Evolutionary conservation across 2,329 filamentous ascomycete genomes (phyloP).

Genomic region (Trichoderma brevicompactum): DNA sequence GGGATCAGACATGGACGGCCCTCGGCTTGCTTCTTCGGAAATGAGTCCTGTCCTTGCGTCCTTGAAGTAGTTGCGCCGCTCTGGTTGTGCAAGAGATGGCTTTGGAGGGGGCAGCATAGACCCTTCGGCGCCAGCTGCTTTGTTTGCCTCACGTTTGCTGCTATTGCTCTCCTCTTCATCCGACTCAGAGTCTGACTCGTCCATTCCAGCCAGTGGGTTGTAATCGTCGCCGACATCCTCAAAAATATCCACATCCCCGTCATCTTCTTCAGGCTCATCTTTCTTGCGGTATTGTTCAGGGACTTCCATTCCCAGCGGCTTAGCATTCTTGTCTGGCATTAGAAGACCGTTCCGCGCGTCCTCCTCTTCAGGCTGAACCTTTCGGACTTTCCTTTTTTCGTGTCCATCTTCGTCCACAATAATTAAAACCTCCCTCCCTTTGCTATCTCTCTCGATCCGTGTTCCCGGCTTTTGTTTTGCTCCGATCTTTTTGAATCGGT

Average conservation of each 20-base stretch:
- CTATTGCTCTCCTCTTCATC: slow-evolving; percentile 48
- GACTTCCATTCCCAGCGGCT: slow-evolving; percentile 68
- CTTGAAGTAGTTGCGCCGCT: slow-evolving; percentile 65
- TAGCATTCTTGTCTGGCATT: slow-evolving; percentile 59
- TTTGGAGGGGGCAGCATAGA: slow-evolving; percentile 55
- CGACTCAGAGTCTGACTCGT: slow-evolving; percentile 50
- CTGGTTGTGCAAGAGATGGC: slow-evolving; percentile 42
- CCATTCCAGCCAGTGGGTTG: slow-evolving; percentile 66
- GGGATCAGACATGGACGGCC: slow-evolving; percentile 70
- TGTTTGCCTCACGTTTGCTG: slow-evolving; percentile 35
- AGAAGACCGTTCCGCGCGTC: slow-evolving; percentile 50
- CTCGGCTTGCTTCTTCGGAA: slow-evolving; percentile 55
- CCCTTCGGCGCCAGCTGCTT: slow-evolving; percentile 33
- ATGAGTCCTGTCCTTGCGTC: slow-evolving; percentile 60
- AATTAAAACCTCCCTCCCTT: slow-evolving; percentile 66
- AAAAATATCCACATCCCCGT: slow-evolving; percentile 67
- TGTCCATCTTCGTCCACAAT: slow-evolving; percentile 69
- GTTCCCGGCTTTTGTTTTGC: slow-evolving; percentile 57
- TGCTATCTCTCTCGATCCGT: slow-evolving; percentile 64
- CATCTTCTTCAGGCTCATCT: slow-evolving; percentile 53
- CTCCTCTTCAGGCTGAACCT: slow-evolving; percentile 48
- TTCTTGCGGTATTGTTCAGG: slow-evolving; percentile 61
- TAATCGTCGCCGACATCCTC: slow-evolving; percentile 69
- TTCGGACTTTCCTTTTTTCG: slow-evolving; percentile 67
- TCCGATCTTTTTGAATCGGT: slow-evolving; percentile 69